These are phyloP conservation scores for Sindora glabra DNA, from an alignment of 306 rosid species.

Conservation along the genomic window DNA sequence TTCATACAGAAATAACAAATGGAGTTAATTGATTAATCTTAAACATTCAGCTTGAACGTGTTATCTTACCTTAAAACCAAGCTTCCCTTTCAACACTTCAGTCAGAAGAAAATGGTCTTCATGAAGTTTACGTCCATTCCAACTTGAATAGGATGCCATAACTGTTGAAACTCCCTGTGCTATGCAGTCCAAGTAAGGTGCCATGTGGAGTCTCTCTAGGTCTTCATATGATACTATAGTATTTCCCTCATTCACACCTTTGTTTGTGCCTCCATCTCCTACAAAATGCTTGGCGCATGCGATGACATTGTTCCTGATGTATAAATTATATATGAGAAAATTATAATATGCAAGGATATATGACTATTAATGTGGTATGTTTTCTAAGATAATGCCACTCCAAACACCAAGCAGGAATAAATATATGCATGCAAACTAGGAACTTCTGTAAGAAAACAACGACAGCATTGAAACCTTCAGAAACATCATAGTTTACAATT, in stretches of 20 bases:
- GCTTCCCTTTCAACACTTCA: conserved; percentile 62
- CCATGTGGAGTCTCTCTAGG: conserved; percentile 73
- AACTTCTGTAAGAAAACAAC: not conserved
- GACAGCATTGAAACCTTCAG: not conserved
- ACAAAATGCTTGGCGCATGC: conserved; percentile 99
- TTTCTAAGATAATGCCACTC: not conserved
- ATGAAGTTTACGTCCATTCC: conserved; percentile 73
- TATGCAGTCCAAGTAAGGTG: conserved; percentile 83
- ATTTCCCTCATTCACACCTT: conserved; percentile 78
- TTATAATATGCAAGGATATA: not conserved
- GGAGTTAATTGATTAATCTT: too few species aligned
- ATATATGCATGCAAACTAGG: not conserved
- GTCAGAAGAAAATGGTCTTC: conserved; percentile 59
- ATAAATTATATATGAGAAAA: conserved; percentile 10
- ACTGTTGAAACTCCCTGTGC: conserved; percentile 76
- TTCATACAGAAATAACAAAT: too few species aligned
- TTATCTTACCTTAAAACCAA: conserved; percentile 65
- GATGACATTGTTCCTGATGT: conserved; percentile 58
- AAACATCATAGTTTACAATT: not conserved
- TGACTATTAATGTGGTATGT: not conserved
- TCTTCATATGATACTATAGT: conserved; percentile 60
- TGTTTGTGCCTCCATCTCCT: conserved; percentile 85
- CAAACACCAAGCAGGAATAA: too few species aligned
- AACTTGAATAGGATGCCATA: conserved; percentile 85
- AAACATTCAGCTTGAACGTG: too few species aligned